These are phyloP conservation scores for Miscanthus sacchariflorus DNA, from an alignment of 202 grass and related monocot species.

Conservation along the genomic window DNA sequence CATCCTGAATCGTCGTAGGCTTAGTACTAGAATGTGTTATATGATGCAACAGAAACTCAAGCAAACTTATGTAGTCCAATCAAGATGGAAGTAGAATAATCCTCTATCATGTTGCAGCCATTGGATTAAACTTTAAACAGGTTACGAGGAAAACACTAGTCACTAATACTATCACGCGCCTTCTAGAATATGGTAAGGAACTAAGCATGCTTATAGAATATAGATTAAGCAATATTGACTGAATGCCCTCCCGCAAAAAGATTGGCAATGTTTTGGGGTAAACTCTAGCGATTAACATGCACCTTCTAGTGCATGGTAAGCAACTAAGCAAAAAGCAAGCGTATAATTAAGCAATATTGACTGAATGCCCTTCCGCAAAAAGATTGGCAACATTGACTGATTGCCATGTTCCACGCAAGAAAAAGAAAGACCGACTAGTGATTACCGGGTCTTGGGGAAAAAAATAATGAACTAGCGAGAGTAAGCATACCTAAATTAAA, in stretches of 20 bases:
- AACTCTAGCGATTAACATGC: neutral
- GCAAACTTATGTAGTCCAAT: slow-evolving; percentile 4
- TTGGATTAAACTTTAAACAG: slow-evolving; percentile 1
- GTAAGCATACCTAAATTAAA: neutral
- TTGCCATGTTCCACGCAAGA: neutral
- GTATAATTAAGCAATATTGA: slow-evolving; percentile 7
- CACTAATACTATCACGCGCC: neutral
- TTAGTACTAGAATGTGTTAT: neutral
- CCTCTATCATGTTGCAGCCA: neutral
- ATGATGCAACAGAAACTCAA: neutral
- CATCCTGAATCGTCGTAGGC: neutral
- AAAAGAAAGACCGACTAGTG: slow-evolving; percentile 5
- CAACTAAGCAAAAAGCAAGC: slow-evolving; percentile 8
- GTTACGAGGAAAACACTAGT: neutral
- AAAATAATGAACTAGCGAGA: neutral
- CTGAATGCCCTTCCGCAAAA: neutral
- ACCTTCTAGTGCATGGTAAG: slow-evolving; percentile 42
- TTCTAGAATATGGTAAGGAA: neutral
- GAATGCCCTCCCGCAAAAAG: neutral
- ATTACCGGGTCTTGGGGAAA: neutral
- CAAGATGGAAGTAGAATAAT: neutral
- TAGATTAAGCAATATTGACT: slow-evolving; percentile 1
- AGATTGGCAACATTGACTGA: slow-evolving; percentile 15
- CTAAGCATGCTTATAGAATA: neutral
- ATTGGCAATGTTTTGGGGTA: neutral